Evolutionary conservation across 116 monocot species (phyloP).

Genomic region (Dioscorea cayenensis): DNA sequence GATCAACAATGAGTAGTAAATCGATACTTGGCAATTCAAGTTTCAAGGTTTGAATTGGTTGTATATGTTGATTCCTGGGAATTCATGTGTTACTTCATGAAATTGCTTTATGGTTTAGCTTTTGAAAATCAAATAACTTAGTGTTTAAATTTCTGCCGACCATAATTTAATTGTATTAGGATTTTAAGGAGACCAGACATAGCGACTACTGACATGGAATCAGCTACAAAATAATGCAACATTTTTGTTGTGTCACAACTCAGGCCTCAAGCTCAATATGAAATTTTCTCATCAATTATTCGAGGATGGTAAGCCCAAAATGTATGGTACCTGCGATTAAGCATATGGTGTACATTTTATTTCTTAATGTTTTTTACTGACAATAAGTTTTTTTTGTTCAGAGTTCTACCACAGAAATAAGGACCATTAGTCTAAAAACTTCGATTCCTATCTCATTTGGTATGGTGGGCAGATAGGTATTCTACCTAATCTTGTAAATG

Average conservation of each 20-base stretch:
- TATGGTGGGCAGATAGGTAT: no score
- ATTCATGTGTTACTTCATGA: no score
- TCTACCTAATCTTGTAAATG: no score
- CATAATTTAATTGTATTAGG: no score
- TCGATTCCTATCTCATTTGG: no score
- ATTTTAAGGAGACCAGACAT: conserved; percentile 30
- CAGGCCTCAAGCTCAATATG: conserved; percentile 30
- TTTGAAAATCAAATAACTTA: no score
- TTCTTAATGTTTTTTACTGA: not conserved
- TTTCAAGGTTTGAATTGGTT: no score
- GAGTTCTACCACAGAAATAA: conserved; percentile 5
- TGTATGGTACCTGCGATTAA: not conserved
- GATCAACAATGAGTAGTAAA: no score
- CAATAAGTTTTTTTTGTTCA: conserved; percentile 19
- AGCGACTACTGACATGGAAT: conserved; percentile 39
- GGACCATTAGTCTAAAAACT: conserved; percentile 28
- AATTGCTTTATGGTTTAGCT: no score
- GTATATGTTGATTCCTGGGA: no score
- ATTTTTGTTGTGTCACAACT: conserved; percentile 63
- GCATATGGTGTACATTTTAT: not conserved
- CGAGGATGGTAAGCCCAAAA: conserved; percentile 11
- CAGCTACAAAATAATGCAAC: conserved; percentile 51
- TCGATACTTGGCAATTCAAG: no score
- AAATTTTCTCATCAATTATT: conserved; percentile 23
- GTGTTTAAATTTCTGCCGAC: no score